Base-by-base conservation (phyloP, 306 rosid species). In the Prunus mongolica region DNA sequence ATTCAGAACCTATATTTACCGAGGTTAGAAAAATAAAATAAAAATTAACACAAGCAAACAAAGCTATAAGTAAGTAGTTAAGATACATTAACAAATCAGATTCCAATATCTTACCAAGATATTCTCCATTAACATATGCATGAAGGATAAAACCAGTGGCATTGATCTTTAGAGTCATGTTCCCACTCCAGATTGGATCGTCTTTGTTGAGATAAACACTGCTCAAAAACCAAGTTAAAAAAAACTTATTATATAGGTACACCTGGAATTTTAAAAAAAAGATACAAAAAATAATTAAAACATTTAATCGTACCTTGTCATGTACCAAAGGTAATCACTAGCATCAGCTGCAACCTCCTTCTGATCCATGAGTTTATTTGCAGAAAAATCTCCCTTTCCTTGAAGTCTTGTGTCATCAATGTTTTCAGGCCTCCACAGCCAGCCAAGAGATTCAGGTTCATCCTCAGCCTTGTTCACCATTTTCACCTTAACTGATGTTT, bases 271-370 rank as follows among this genome's bases (percentile, higher is more conserved):
- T 18, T 0, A 30, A 49, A 19, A 20, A 3, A 38, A 57, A 52
- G 24, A 2, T 3, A 16, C 11, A 22, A 18, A 0, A 20, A 20
- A 38, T 4, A 65, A 12, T 7, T 22, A 41, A 2, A 14, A 63
- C 12, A 4, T 6, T 2, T 54, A 52, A 38, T 3, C 8, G 3
- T 28, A 87, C 94, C 82, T 86, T 22, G 88, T 88, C 62, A 86
- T 86, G 83, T 90, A 86, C 95, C 91, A 89, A 50, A 87, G 82
- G 71, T 83, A 87, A 69, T 89, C 94, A 72, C 84, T 82, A 13
- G 67, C 76, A 74, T 87, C 94, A 49, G 69, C 71, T 4, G 84
- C 60, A 50, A n/a, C 83, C 0, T 62, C 79, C 51, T 86, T 90
- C 72, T 90, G 89, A 73, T 90, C 95, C 38, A 86, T 0, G 2